These are phyloP conservation scores for Vigna mungo DNA, from an alignment of 306 rosid species.

Conservation along the genomic window DNA sequence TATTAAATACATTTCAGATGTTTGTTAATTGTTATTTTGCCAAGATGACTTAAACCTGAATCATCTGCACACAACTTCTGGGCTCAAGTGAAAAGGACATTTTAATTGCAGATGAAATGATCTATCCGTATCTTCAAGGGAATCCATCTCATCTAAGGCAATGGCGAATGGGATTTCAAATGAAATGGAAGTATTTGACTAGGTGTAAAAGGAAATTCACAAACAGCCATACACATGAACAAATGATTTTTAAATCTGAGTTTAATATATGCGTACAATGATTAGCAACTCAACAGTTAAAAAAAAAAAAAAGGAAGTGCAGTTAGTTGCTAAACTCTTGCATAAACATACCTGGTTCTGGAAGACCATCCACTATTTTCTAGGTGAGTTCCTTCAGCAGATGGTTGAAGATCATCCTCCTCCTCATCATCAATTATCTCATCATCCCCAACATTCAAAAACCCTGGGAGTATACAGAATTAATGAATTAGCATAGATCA, in stretches of 20 bases:
- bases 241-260: slow-evolving; percentile 1
- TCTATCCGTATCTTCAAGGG: not conserved
- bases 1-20: not conserved
- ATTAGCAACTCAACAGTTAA: not conserved
- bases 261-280: not conserved
- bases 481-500: slow-evolving; percentile 20
- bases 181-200: not conserved
- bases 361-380: slow-evolving; percentile 99
- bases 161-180: not conserved
- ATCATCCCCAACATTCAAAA: slow-evolving; percentile 90
- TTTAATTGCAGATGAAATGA: not conserved
- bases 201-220: slow-evolving; percentile 9
- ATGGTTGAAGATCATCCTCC: slow-evolving; percentile 61
- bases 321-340: slow-evolving; percentile 31
- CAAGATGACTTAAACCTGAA: slow-evolving; percentile 20
- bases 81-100: not conserved
- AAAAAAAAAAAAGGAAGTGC: not conserved
- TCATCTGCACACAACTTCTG: slow-evolving; percentile 21
- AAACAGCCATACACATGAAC: not conserved
- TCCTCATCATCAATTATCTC: slow-evolving; percentile 67
- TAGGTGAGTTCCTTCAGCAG: slow-evolving; percentile 69
- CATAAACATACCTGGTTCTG: slow-evolving; percentile 81
- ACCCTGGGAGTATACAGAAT: slow-evolving; percentile 59
- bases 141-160: not conserved
- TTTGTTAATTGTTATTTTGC: slow-evolving; percentile 4